A percentile compares a stretch with the other conserved stretches of the same genome.
Evolutionary conservation across 345 rosid species (phyloP).

Genomic region (Orychophragmus violaceus): DNA sequence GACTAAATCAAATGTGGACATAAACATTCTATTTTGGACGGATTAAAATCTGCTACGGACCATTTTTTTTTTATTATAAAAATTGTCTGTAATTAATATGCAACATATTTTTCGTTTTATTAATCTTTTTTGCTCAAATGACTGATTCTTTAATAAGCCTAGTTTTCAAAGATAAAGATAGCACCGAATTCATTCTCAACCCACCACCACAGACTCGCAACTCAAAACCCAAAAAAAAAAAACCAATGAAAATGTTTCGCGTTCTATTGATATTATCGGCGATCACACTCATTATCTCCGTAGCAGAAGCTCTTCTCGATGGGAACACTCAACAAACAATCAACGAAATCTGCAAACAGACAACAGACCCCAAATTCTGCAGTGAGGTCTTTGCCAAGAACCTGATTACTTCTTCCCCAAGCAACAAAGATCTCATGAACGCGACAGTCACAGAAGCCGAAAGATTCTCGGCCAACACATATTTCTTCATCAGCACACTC

Average conservation of each 20-base stretch:
- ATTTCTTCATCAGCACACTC: constrained; percentile 26
- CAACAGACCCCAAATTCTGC: constrained; percentile 18
- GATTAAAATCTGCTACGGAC: no score
- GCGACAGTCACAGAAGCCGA: constrained; percentile 15
- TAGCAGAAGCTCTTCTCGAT: not conserved
- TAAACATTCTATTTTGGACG: no score
- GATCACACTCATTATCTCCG: not conserved
- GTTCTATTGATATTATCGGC: not conserved
- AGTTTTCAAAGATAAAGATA: not conserved
- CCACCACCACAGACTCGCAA: constrained; percentile 13
- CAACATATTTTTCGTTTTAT: no score
- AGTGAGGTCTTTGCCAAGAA: not conserved
- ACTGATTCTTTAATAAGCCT: constrained; percentile 6
- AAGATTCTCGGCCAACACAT: not conserved
- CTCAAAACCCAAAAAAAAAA: not conserved
- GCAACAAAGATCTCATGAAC: constrained; percentile 23
- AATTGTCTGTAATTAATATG: no score
- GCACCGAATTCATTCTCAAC: not conserved
- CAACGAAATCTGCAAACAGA: constrained; percentile 16
- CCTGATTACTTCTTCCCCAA: not conserved
- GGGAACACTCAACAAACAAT: not conserved
- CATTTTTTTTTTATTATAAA: no score
- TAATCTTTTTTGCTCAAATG: no score
- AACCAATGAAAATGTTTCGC: constrained; percentile 3
- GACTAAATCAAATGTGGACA: no score